phyloP scores from a whole-genome alignment of 768 basidiomycete genomes.

The Trametes cubensis region DNA sequence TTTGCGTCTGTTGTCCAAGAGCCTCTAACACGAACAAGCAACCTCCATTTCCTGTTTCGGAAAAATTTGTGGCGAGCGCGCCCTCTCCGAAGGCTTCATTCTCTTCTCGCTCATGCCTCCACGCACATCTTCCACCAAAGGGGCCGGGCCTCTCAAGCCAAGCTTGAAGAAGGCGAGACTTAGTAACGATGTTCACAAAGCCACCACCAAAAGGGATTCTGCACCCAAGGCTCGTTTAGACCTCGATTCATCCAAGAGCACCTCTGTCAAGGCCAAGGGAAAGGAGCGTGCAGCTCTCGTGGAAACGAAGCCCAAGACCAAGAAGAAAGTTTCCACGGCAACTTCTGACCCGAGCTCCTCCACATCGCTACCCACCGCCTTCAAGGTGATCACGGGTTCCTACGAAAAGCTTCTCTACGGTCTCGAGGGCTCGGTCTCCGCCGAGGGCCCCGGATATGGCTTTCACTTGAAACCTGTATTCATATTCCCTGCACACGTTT shows the following conservation, averaged over 20 bases:
- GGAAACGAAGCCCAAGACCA: conserved; percentile 16
- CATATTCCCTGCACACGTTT: conserved; percentile 96
- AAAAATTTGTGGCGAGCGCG: conserved; percentile 19
- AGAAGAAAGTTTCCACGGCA: conserved; percentile 6
- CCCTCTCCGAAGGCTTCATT: neutral
- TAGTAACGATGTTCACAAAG: neutral
- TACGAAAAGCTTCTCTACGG: conserved; percentile 98
- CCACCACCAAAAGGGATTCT: neutral
- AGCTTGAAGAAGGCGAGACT: conserved; percentile 24
- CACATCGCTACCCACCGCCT: conserved; percentile 53
- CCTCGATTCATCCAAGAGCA: neutral
- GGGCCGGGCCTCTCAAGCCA: conserved; percentile 17
- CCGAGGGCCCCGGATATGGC: conserved; percentile 36
- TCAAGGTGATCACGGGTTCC: conserved; percentile 89
- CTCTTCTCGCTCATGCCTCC: conserved; percentile 16
- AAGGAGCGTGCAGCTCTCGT: conserved; percentile 33
- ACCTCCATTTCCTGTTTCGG: conserved; percentile 17
- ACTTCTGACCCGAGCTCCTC: conserved; percentile 17
- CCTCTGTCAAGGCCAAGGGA: conserved; percentile 29
- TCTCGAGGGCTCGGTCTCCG: conserved; percentile 62
- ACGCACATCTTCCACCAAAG: conserved; percentile 12
- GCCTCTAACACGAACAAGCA: conserved; percentile 30
- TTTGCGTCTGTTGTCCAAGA: conserved; percentile 28
- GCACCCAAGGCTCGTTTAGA: neutral
- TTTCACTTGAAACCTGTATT: conserved; percentile 76